phyloP scores from a whole-genome alignment of 225 moss, liverwort and hornwort genomes.

The Pseudisothecium myosuroides region DNA sequence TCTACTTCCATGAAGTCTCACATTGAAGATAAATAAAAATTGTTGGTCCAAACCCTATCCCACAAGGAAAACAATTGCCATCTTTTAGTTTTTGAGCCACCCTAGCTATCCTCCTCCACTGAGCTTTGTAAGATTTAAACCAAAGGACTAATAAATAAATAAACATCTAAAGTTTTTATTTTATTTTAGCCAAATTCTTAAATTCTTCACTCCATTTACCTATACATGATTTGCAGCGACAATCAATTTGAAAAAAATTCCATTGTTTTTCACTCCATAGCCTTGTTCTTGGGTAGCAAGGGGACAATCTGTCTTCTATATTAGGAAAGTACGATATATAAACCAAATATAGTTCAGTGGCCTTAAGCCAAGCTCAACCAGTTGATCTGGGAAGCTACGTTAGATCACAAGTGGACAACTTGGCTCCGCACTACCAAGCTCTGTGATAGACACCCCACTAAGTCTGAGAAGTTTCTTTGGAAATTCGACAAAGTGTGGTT shows the following conservation, averaged over 20 bases:
- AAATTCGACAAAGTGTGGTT: too few relatives aligned
- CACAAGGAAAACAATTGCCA: not conserved
- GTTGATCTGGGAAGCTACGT: too few relatives aligned
- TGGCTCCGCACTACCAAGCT: too few relatives aligned
- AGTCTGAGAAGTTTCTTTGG: too few relatives aligned
- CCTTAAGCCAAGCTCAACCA: too few relatives aligned
- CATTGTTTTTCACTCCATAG: not conserved
- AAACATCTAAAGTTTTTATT: not conserved
- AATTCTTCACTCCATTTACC: not conserved
- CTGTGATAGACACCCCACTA: too few relatives aligned
- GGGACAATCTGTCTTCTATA: not conserved
- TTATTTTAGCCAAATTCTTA: not conserved
- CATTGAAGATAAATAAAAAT: not conserved
- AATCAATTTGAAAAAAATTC: too few relatives aligned
- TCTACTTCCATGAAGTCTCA: not conserved
- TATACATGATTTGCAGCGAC: fast-evolving
- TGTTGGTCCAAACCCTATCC: not conserved
- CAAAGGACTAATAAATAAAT: not conserved
- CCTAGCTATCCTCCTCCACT: not conserved
- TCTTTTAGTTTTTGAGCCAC: not conserved
- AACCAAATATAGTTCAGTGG: too few relatives aligned
- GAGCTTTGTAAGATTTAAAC: not conserved
- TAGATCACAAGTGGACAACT: too few relatives aligned
- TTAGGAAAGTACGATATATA: not conserved
- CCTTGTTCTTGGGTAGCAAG: too few relatives aligned